A percentile compares a stretch with the other conserved stretches of the same genome.
These are phyloP conservation scores for Sicyos edulis DNA, from an alignment of 306 rosid genomes.

Conservation along the genomic window DNA sequence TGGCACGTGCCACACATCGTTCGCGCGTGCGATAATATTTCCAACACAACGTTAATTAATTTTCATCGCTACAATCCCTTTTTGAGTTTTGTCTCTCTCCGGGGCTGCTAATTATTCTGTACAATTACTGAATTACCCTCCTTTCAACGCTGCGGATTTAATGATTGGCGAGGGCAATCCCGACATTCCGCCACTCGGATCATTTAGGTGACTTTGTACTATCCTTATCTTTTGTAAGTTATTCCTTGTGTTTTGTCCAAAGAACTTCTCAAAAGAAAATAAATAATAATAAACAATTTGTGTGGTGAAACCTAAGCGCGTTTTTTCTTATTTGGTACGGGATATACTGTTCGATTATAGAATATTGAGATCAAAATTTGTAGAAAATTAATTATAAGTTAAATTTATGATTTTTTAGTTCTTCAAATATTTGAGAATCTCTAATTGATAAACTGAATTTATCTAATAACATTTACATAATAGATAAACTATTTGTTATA, in stretches of 20 bases:
- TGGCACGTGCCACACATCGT: constrained; percentile 10
- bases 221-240: constrained; percentile 9
- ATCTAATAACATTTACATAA: no score
- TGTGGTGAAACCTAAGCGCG: no score
- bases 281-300: background rate
- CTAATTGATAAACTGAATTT: no score
- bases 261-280: background rate
- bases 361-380: no score
- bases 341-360: no score
- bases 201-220: constrained; percentile 14
- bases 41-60: constrained; percentile 3
- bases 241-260: constrained; percentile 11
- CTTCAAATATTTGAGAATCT: no score
- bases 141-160: background rate
- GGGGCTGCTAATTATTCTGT: background rate
- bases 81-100: constrained; percentile 18
- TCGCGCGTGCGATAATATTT: background rate
- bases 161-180: background rate
- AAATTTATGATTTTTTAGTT: no score
- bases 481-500: no score
- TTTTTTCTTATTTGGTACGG: no score
- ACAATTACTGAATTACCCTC: background rate
- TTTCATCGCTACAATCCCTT: background rate
- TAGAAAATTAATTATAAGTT: no score
- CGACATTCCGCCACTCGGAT: background rate